These are phyloP conservation scores for Spathaspora sp. DNA, from an alignment of 1,139 yeast genomes.

Conservation along the genomic window DNA sequence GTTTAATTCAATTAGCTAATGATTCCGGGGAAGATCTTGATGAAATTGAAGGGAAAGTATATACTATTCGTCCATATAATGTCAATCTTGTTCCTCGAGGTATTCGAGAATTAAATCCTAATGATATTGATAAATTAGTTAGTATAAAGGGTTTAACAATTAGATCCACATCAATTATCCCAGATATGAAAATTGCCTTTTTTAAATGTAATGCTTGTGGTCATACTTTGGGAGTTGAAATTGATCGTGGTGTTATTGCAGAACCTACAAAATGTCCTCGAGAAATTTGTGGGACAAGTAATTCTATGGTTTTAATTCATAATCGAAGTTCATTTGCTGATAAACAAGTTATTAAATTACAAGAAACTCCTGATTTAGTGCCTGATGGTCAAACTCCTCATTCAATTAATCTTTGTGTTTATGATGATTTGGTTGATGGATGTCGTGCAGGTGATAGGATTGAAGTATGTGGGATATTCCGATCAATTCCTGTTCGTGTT, in stretches of 20 bases:
- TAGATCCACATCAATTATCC: slow-evolving; percentile 87
- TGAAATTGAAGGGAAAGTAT: slow-evolving; percentile 76
- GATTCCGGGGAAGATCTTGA: slow-evolving; percentile 49
- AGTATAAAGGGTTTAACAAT: slow-evolving; percentile 88
- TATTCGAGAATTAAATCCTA: slow-evolving; percentile 93
- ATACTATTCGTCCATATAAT: slow-evolving; percentile 86
- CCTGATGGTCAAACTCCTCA: slow-evolving; percentile 99
- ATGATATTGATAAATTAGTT: slow-evolving; percentile 91
- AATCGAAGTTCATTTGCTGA: slow-evolving; percentile 92
- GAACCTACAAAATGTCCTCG: slow-evolving; percentile 95
- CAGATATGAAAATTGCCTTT: slow-evolving; percentile 97
- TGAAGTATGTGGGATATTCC: slow-evolving; percentile 92
- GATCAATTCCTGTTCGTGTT: slow-evolving; percentile 88
- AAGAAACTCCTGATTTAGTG: slow-evolving; percentile 96
- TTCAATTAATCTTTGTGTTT: slow-evolving; percentile 88
- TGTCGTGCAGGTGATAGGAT: slow-evolving; percentile 97
- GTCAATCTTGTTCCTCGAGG: slow-evolving; percentile 67
- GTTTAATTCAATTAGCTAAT: slow-evolving; percentile 75
- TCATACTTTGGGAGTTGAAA: slow-evolving; percentile 87
- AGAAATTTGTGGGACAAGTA: slow-evolving; percentile 76
- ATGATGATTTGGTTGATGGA: slow-evolving; percentile 92
- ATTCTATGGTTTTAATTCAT: slow-evolving; percentile 89
- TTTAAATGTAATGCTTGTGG: slow-evolving; percentile 95
- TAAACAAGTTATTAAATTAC: slow-evolving; percentile 89
- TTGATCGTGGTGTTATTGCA: slow-evolving; percentile 90